Evolutionary conservation across 2,329 filamentous ascomycete genomes (phyloP), one percentile per base, ranked within the genome.

Genomic region (Tolypocladium album): DNA sequence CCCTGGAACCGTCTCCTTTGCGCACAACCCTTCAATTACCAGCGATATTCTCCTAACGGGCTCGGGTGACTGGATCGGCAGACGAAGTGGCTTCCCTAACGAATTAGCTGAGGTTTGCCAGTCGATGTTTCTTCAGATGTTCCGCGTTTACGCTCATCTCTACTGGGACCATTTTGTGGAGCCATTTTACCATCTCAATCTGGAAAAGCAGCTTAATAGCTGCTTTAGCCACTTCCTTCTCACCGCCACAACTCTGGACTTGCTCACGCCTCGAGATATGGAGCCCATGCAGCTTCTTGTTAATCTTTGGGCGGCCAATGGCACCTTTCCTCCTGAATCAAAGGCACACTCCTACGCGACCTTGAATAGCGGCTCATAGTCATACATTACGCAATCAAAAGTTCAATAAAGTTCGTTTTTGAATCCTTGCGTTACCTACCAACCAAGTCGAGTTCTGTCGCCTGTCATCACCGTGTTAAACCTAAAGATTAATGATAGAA

Each of bases 121-220:
- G 78, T 86, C 86, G 60, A 92, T 96, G 68, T 91, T 96, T 78
- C 88, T 91, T 67, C 92, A 96, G 75, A 96, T 97, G 87, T 96
- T 97, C 80, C 88, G 92, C 61, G 92, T 96, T 67, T 97, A 97
- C 70, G 88, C 93, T 55, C 92, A 97, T 75, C 85, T 97, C 61
- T 97, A 97, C 79, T 96, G 94, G 82, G 89, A 90, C 60, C 92
- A 97, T 75, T 97, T 89, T 74, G 76, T 87, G 64, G 87, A 89
- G 66, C 88, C 88, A 5, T 90, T 90, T 74, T 91, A 89, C 76
- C 86, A 90, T 71, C 80, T 92, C 63, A 89, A 87, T 74, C 77
- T 87, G 13, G 85, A 87, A 72, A 87, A 89, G 71, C 86, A 89
- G 67, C 80, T 92, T 62, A 92, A 92, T 78, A 90, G 87, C 72